Percentiles rank a stretch among this genome's conserved stretches.
Evolutionary conservation across 2,329 filamentous ascomycete species (phyloP).

Genomic region (Aureobasidium sp.): DNA sequence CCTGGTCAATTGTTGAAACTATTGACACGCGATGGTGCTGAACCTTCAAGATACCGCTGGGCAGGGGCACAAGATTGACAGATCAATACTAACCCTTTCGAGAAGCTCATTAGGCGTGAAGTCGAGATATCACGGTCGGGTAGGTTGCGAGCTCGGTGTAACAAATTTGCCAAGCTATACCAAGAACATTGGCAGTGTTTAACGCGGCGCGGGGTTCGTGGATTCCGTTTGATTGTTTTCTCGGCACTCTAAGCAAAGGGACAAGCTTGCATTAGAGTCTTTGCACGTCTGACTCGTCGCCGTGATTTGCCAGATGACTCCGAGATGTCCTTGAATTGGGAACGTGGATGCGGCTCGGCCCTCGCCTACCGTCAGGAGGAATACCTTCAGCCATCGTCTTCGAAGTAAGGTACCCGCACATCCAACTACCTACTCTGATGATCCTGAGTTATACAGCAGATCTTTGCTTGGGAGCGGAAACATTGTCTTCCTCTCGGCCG

Average conservation of each 20-base stretch:
- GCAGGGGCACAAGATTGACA: not conserved
- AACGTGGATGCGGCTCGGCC: not conserved
- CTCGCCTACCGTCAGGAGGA: not conserved
- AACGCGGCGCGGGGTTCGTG: not conserved
- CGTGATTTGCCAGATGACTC: not conserved
- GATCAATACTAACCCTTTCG: not conserved
- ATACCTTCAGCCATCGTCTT: not conserved
- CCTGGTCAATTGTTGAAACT: not conserved
- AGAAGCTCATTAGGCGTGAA: conserved; percentile 6
- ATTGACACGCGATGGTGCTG: not conserved
- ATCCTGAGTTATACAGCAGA: not conserved
- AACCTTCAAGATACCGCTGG: not conserved
- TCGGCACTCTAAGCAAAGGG: not conserved
- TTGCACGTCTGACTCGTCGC: not conserved
- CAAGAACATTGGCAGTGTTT: conserved; percentile 7
- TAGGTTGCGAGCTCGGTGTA: not conserved
- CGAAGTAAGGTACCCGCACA: not conserved
- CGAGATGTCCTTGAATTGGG: not conserved
- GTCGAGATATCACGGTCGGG: not conserved
- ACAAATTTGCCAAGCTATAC: conserved; percentile 6
- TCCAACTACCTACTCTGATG: not conserved
- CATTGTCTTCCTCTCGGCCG: not conserved
- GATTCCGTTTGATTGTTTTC: not conserved
- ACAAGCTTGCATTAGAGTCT: not conserved
- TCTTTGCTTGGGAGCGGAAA: not conserved